Base-by-base conservation (phyloP, 495 filamentous ascomycete genomes). In the Hyaloscypha finlandica region DNA sequence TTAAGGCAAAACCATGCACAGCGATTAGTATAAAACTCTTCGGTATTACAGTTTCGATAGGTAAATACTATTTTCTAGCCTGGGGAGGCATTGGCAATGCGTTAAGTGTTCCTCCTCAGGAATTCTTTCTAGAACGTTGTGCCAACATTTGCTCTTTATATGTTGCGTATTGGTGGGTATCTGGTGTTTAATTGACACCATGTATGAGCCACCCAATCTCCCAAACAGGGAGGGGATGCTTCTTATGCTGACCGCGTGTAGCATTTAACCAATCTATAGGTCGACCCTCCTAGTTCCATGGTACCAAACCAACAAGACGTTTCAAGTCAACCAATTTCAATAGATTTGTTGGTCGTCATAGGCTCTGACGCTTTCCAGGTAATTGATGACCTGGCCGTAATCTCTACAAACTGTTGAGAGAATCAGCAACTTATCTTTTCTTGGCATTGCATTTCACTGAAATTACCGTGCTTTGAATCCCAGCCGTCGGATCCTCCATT, bases 321-420 rank as follows among this genome's bases (percentile, higher is more conserved):
- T 53, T 1, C 51, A 53, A 25, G 51, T n/a, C 51, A 16, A 53
- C 51, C 6, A 45, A 62, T 30, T 45, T 71, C 70, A 81, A 59
- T 77, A 80, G 33, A 81, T 81, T 22, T 79, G 68, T 57, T 79
- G 74, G 70, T 82, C 79, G 55, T 82, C 80, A 58, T 82, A 82
- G 8, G 80, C 79, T 39, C 80, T 72, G 37, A 82, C 80, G 31
- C 76, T 75, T 62, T 82, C 80, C 12, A 82, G 67, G 48, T 79
- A 78, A 20, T 68, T 70, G 59, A 75, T 74, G 14, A 82, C 80
- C 59, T 78, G 56, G 45, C 60, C 66, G 71, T 76, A 79, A 56
- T 81, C 75, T 32, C 73, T 74, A 64, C 80, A 82, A 19, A 82
- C 80, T 81, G 31, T 32, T 59, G 62, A 30, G 31, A 63, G 14